Base-by-base conservation (phyloP, 441 rosid species). In the Bruguiera hainesii region DNA sequence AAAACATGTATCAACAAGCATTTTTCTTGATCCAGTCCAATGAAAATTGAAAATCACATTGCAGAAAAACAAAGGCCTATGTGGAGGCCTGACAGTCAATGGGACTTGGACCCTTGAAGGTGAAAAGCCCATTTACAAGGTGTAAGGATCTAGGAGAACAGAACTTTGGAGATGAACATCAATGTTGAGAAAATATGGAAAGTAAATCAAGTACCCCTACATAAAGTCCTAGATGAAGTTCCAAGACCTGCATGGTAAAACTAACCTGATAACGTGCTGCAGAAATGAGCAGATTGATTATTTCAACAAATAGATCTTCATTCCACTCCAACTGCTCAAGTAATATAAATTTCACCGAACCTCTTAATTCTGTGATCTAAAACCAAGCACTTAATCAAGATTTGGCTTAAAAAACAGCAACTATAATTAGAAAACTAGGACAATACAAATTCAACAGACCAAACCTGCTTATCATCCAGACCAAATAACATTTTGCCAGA, bases 251-350 rank as follows among this genome's bases (percentile, higher is more conserved):
- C 58, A 51, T 28, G 7, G 19, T 33, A 55, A 37, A 76, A 81
- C 78, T 69, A 66, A 90, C 98, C 96, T 96, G 97, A 84, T 81
- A 86, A 69, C 76, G 76, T 65, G 99, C 94, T 8, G 92, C 89
- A 75, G 88, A 81, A 69, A 87, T 78, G 48, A 96, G 93, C 73
- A 96, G 68, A 79, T 83, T 76, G 64, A 84, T 66, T 59, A 82
- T 42, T 65, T 93, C 89, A 79, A 84, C 57, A 65, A 85, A 82
- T 57, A 85, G 80, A 74, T 85, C 93, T 80, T 85, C 96, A 80
- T 89, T 80, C 78, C 71, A 67, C 16, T 70, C 78, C 52, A 83
- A 68, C 63, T 68, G 75, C 70, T 90, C 87, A 76, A 78, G 74
- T 60, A 88, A 62, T 29, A 81, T 81, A 68, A 71, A 26, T 64